Conservation (phyloP, 768 basidiomycete species). For the Rubroboletus pulcherrimus region DNA sequence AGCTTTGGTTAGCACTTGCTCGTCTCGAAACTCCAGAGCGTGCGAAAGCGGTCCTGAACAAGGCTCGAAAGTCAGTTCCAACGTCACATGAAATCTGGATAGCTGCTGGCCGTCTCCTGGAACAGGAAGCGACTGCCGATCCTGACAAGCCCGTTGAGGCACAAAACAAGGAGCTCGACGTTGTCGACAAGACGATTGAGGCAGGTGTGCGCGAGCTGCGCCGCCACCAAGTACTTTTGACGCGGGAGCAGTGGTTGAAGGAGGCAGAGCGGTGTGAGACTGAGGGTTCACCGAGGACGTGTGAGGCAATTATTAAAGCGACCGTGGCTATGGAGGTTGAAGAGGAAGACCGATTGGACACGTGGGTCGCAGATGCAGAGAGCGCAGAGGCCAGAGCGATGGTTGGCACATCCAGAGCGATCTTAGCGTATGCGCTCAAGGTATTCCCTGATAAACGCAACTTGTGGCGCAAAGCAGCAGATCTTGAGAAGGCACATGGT, state of each 20-base stretch:
- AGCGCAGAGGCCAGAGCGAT: constrained; percentile 67
- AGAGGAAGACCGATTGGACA: constrained; percentile 87
- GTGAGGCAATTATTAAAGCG: constrained; percentile 93
- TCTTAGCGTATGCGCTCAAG: constrained; percentile 86
- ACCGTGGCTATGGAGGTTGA: constrained; percentile 92
- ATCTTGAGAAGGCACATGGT: constrained; percentile 90
- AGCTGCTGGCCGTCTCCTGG: constrained; percentile 87
- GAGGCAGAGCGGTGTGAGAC: constrained; percentile 90
- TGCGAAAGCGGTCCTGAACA: constrained; percentile 92
- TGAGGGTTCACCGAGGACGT: constrained; percentile 81
- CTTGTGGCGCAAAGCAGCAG: constrained; percentile 91
- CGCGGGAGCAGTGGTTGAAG: constrained; percentile 91
- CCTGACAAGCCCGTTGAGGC: constrained; percentile 48
- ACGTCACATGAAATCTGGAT: constrained; percentile 99
- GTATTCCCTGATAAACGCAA: constrained; percentile 83
- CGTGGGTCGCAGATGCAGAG: constrained; percentile 92
- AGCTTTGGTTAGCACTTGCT: constrained; percentile 98
- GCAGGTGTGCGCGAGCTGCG: constrained; percentile 75
- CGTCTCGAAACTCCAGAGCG: constrained; percentile 89
- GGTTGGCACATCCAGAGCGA: constrained; percentile 81
- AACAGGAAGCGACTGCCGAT: constrained; percentile 65
- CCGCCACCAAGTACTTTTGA: constrained; percentile 78
- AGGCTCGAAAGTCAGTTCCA: constrained; percentile 89
- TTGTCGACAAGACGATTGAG: constrained; percentile 88
- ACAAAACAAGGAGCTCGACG: constrained; percentile 59